Conservation (phyloP, 78 protist species). For the Tieghemostelium lacteum region DNA sequence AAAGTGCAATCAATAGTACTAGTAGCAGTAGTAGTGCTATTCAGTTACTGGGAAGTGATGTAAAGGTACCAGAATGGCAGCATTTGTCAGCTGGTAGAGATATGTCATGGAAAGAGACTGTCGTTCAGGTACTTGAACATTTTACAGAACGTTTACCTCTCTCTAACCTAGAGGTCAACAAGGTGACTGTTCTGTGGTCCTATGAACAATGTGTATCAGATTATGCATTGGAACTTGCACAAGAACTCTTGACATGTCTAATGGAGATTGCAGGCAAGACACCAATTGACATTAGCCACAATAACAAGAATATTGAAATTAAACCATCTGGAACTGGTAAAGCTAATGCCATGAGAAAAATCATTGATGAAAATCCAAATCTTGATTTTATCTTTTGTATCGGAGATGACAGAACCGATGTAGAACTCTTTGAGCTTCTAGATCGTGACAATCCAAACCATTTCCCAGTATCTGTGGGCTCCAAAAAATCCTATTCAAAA, state of each 20-base stretch:
- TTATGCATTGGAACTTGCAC: constrained; percentile 24
- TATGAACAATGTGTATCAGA: constrained; percentile 22
- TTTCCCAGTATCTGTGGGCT: constrained; percentile 49
- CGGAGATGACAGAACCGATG: constrained; percentile 43
- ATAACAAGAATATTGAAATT: constrained; percentile 42
- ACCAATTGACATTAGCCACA: constrained; percentile 49
- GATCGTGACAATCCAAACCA: constrained; percentile 30
- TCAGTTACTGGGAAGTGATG: too few species aligned
- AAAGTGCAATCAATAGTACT: too few species aligned
- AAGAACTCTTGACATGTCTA: constrained; percentile 25
- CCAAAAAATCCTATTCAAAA: constrained; percentile 22
- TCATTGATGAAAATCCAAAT: constrained; percentile 36
- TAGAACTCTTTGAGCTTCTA: constrained; percentile 29
- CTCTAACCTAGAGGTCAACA: neutral
- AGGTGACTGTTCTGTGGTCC: constrained; percentile 13
- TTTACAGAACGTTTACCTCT: constrained; percentile 49
- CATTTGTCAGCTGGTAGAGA: constrained; percentile 28
- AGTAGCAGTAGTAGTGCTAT: too few species aligned
- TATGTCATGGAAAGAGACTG: constrained; percentile 53
- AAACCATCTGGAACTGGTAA: constrained; percentile 58
- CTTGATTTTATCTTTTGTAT: constrained; percentile 43
- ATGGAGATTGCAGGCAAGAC: constrained; percentile 46
- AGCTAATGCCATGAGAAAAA: constrained; percentile 23
- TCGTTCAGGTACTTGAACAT: constrained; percentile 33
- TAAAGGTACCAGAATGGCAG: too few species aligned